phyloP scores from a whole-genome alignment of 371 early-diverging fungal species.

The Fennellomyces sp. region DNA sequence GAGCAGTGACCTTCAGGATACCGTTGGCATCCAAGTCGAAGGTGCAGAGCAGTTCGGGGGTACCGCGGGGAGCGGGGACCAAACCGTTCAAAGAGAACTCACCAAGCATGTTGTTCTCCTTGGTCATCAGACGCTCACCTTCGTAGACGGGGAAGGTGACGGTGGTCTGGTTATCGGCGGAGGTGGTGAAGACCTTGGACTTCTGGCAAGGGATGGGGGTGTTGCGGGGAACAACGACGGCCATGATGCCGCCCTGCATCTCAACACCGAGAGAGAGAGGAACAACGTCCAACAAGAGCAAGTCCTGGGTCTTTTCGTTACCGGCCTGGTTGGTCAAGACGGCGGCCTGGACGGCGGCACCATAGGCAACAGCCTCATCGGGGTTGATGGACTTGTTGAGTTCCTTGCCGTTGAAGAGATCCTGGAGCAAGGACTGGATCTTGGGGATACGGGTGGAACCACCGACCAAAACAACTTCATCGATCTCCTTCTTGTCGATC shows the following conservation, averaged over 20 bases:
- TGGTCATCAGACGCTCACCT: conserved; percentile 96
- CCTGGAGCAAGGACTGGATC: conserved; percentile 96
- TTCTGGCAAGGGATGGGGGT: conserved; percentile 97
- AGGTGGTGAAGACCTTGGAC: conserved; percentile 98
- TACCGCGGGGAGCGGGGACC: conserved; percentile 89
- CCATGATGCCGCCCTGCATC: conserved; percentile 98
- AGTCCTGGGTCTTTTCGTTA: conserved; percentile 73
- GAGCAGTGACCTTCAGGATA: conserved; percentile 92
- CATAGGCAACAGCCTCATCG: conserved; percentile 95
- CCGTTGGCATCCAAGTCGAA: conserved; percentile 96
- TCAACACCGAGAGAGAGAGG: conserved; percentile 95
- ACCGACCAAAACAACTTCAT: conserved; percentile 98
- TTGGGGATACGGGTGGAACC: conserved; percentile 99
- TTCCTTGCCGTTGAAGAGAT: conserved; percentile 89
- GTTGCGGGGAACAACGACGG: conserved; percentile 95
- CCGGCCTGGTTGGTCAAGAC: conserved; percentile 77
- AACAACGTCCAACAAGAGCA: conserved; percentile 88
- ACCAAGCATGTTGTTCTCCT: conserved; percentile 96
- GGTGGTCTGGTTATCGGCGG: conserved; percentile 97
- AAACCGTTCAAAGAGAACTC: conserved; percentile 95
- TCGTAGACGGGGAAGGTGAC: conserved; percentile 98
- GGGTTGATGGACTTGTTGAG: conserved; percentile 91
- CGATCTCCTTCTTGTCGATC: conserved; percentile 88
- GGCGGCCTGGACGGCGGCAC: conserved; percentile 94
- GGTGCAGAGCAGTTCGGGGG: conserved; percentile 90